These are phyloP conservation scores for Xylaria castorea DNA, from an alignment of 495 filamentous ascomycete genomes.

Conservation along the genomic window DNA sequence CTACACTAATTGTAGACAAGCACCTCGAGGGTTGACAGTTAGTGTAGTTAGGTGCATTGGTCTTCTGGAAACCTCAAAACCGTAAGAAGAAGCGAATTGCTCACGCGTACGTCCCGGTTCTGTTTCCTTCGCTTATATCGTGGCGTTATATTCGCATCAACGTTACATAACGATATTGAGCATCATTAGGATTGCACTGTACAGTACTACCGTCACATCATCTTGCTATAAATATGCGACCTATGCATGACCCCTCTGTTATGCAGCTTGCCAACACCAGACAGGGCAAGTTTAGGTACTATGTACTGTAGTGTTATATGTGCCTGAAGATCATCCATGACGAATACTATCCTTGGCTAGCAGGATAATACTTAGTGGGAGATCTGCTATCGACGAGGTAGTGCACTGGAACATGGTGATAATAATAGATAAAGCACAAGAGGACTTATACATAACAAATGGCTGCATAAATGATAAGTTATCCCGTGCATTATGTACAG, in stretches of 20 bases:
- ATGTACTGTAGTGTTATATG: constrained; percentile 27
- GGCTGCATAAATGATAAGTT: background rate
- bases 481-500: background rate
- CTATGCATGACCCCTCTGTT: constrained; percentile 12
- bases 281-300: constrained; percentile 13
- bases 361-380: background rate
- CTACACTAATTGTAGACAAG: background rate
- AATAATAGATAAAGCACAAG: constrained; percentile 5
- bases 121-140: background rate
- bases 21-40: background rate
- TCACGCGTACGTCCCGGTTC: background rate
- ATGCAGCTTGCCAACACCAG: background rate
- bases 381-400: background rate
- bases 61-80: constrained; percentile 1
- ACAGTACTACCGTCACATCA: constrained; percentile 23
- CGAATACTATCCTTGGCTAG: background rate
- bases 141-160: background rate
- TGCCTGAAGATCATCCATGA: constrained; percentile 22
- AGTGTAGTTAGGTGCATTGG: background rate
- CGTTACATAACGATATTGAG: constrained; percentile 3
- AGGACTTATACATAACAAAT: background rate
- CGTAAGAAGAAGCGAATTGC: constrained; percentile 1
- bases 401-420: background rate
- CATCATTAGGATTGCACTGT: background rate
- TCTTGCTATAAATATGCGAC: constrained; percentile 24